Evolutionary conservation across 768 basidiomycete genomes (phyloP).

Genomic region (Trametes villosa): DNA sequence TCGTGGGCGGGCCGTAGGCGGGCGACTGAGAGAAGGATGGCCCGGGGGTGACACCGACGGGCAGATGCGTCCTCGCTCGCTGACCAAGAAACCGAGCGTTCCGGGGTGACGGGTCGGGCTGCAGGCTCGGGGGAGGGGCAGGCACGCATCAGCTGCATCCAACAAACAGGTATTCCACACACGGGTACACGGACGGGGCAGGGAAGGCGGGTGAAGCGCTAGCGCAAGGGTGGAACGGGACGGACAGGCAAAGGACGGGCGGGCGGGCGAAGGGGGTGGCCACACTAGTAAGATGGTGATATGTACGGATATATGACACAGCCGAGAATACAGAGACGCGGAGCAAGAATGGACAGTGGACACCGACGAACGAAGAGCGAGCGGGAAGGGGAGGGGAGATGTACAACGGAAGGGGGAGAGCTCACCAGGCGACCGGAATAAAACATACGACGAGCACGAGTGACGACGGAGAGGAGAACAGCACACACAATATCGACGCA

Average conservation of each 20-base stretch:
- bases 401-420: background rate
- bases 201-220: background rate
- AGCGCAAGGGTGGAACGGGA: background rate
- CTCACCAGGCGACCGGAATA: background rate
- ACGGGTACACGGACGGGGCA: too few species aligned
- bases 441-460: background rate
- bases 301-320: slow-evolving; percentile 9
- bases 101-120: background rate
- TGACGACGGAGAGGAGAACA: background rate
- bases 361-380: background rate
- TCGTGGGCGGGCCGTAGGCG: too few species aligned
- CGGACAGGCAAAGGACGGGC: background rate
- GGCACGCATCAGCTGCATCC: too few species aligned
- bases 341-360: too few species aligned
- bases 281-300: background rate
- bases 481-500: background rate
- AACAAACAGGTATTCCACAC: too few species aligned
- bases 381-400: background rate
- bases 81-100: background rate
- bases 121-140: background rate
- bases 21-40: too few species aligned
- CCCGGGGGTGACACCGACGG: background rate
- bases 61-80: too few species aligned
- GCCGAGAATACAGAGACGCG: background rate
- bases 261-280: background rate